Evolutionary conservation across 352 stramenopile species (phyloP).

Genomic region (Phytophthora melonis): DNA sequence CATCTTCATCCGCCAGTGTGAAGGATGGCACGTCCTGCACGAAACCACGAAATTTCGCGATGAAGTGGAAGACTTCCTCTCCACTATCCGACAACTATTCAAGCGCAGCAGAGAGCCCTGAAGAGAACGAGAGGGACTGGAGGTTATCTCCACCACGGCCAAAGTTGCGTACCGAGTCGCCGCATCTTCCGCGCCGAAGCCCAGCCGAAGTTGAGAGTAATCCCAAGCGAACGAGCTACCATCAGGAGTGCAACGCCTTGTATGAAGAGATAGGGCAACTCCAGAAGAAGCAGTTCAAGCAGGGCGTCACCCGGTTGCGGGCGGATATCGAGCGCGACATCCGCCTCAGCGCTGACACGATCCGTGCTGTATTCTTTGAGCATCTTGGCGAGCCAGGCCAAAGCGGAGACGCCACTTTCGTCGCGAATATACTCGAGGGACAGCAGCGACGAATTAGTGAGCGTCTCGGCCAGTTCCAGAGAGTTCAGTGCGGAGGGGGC

Average conservation of each 20-base stretch:
- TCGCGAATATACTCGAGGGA: constrained; percentile 20
- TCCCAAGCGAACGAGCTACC: background rate
- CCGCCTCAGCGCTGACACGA: constrained; percentile 4
- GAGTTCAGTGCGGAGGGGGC: background rate
- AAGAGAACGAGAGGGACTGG: background rate
- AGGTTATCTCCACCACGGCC: background rate
- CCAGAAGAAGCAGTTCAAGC: constrained; percentile 25
- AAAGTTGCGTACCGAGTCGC: constrained; percentile 7
- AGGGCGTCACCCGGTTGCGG: constrained; percentile 10
- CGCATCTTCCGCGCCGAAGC: background rate
- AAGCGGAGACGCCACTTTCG: constrained; percentile 22
- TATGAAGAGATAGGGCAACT: constrained; percentile 19
- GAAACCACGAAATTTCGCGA: background rate
- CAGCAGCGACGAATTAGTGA: constrained; percentile 25
- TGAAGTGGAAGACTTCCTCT: background rate
- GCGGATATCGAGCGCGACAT: constrained; percentile 30
- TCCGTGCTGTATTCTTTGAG: constrained; percentile 23
- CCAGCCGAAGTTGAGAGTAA: background rate
- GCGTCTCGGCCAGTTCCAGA: constrained; percentile 18
- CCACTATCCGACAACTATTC: background rate
- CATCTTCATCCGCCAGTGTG: background rate
- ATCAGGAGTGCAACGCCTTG: constrained; percentile 18
- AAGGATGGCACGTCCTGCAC: background rate
- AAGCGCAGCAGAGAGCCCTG: background rate
- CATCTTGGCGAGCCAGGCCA: constrained; percentile 12